These are phyloP conservation scores for Mariannaea elegans DNA, from an alignment of 2,329 filamentous ascomycete species.

Conservation along the genomic window DNA sequence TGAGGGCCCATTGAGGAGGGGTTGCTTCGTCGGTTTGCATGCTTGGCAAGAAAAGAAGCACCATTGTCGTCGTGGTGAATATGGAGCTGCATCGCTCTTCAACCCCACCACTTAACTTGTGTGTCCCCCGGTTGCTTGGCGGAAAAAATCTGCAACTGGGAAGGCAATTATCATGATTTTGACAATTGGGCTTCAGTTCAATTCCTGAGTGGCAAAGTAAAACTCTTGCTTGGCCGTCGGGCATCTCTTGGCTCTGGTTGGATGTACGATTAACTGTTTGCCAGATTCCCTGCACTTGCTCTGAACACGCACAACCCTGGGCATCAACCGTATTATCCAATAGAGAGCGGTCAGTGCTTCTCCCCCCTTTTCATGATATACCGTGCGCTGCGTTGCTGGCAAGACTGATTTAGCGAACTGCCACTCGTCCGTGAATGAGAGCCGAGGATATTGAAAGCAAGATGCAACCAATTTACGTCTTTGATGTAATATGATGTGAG, in stretches of 20 bases:
- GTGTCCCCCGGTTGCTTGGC: conserved; percentile 9
- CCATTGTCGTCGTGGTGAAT: neutral
- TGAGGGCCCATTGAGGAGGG: conserved; percentile 5
- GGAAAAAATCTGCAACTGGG: neutral
- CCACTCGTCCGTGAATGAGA: conserved; percentile 14
- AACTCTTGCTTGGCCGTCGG: neutral
- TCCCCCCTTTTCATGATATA: neutral
- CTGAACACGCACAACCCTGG: neutral
- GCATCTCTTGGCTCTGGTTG: neutral
- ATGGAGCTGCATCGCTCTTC: neutral
- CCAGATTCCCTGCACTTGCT: neutral
- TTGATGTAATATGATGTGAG: conserved; percentile 3
- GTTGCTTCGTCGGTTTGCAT: neutral
- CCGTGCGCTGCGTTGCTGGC: neutral
- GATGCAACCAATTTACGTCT: neutral
- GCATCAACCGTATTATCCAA: neutral
- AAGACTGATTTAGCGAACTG: neutral
- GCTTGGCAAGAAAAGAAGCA: conserved; percentile 5
- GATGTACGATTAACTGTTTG: neutral
- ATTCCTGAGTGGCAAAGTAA: neutral
- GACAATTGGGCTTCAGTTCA: too few relatives aligned
- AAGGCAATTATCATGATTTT: neutral
- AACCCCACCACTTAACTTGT: conserved; percentile 13
- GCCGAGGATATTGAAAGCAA: conserved; percentile 11
- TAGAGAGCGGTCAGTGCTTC: conserved; percentile 4